Base-by-base conservation (phyloP, 2,329 filamentous ascomycete species). In the Neoarthrinium moseri region DNA sequence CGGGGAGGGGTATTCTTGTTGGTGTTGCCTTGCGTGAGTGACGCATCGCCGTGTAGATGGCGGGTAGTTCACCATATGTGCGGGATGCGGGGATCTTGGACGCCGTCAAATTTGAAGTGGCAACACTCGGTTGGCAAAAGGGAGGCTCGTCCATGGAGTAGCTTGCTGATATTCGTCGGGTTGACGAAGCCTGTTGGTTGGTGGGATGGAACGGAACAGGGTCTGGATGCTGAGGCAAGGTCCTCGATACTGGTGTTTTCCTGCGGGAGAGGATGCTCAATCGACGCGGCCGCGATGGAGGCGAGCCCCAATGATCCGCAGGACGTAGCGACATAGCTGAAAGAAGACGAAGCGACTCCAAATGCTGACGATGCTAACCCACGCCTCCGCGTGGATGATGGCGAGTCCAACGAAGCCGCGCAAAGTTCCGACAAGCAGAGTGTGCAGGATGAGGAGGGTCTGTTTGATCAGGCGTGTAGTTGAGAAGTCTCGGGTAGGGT, bases 151-250 rank as follows among this genome's bases (percentile, higher is more conserved):
- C 48, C 2, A 50, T 50, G 11, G 44, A 47, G 27, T 57, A 58
- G 27, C 56, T 50, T 4, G 59, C 56, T 4, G 60, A 60, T 6
- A 57, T 36, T 5, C 56, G 55, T 6, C 54, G 53, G 7, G 55
- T 54, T 5, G 57, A 55, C 15, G 46, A 46, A 15, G 23, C 20
- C 45, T 12, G 45, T 39, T 10, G 26, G 33, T n/a, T 47, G 38
- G 24, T 24, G 23, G 39, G 45, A 15, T 47, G 39, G 8, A 32
- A 33, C 6, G 30, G n/a, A n/a, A 47, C n/a, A 13, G 45, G 45
- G n/a, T 47, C 15, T 4, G 45, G 45, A 34, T 43, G 41, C n/a
- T 20, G 13, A 7, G n/a, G 12, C 37, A 15, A 40, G 26, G 26
- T 8, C 26, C 26, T 29, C 26, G 8, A 29, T 8, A n/a, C 8